Evolutionary conservation across 140 eudicot species (phyloP).

Genomic region (Ambrosia hybrid): DNA sequence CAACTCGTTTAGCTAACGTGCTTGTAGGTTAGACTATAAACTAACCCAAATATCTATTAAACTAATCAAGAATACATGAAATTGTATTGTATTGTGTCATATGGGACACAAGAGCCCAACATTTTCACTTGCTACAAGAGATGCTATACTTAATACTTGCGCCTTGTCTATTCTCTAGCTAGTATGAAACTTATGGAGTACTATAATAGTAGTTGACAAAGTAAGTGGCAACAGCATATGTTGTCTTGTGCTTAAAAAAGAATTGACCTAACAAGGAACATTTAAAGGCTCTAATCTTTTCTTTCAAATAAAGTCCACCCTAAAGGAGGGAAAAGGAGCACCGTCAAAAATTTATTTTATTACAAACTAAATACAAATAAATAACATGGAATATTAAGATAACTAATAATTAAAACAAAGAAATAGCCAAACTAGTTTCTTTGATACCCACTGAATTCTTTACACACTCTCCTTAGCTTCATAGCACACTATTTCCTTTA

Average conservation of each 20-base stretch:
- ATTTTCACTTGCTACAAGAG: not conserved
- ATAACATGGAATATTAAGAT: not conserved
- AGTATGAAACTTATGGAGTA: not conserved
- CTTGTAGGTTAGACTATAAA: not conserved
- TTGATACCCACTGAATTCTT: not conserved
- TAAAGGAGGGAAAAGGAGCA: conserved; percentile 36
- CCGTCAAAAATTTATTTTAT: conserved; percentile 26
- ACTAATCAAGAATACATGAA: not conserved
- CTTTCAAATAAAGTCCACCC: conserved; percentile 15
- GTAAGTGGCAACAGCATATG: conserved; percentile 48
- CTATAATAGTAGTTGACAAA: conserved; percentile 21
- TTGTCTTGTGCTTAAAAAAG: conserved; percentile 22
- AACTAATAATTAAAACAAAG: not conserved
- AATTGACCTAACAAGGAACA: conserved; percentile 34
- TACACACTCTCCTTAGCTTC: not conserved
- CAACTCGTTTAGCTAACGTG: not conserved
- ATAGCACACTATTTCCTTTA: not conserved
- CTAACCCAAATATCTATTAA: not conserved
- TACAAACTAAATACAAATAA: not conserved
- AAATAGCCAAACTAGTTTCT: not conserved
- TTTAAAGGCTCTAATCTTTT: conserved; percentile 34
- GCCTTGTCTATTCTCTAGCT: not conserved
- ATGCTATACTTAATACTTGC: not conserved
- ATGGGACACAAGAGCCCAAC: not conserved
- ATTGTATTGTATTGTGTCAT: too few species aligned